phyloP scores from a whole-genome alignment of 164 flowering plant genomes.

The Sedum album region DNA sequence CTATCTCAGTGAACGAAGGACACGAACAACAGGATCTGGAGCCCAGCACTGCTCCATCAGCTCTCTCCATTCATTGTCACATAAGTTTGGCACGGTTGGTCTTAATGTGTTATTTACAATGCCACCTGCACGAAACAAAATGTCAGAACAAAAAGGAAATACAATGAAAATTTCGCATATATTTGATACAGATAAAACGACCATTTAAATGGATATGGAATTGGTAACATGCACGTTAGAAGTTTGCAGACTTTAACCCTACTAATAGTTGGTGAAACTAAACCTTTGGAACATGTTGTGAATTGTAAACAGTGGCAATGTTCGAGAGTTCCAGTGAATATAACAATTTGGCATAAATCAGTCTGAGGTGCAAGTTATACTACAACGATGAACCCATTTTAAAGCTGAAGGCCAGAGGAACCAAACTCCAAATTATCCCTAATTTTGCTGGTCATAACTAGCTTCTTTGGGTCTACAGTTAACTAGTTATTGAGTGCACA shows the following conservation, averaged over 20 bases:
- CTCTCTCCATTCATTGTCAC: constrained; percentile 10
- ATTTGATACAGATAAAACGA: neutral
- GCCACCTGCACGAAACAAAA: neutral
- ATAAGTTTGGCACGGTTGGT: constrained; percentile 8
- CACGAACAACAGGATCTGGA: constrained; percentile 4
- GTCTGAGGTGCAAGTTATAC: neutral
- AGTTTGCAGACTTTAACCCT: neutral
- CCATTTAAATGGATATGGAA: too few relatives aligned
- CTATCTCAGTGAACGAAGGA: constrained; percentile 9
- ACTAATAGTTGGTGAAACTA: neutral
- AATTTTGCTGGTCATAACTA: neutral
- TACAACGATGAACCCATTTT: neutral
- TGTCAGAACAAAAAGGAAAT: neutral
- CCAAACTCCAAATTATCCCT: neutral
- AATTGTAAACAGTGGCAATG: neutral
- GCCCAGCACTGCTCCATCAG: constrained; percentile 10
- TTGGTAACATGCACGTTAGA: neutral
- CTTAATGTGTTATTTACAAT: constrained; percentile 10
- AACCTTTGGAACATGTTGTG: neutral
- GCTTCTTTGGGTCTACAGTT: neutral
- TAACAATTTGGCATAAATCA: neutral
- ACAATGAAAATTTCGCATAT: neutral
- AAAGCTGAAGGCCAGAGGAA: neutral
- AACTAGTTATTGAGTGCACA: too few relatives aligned
- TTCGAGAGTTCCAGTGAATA: neutral